Evolutionary conservation across 345 rosid genomes (phyloP).

Genomic region (Syzygium jambos): DNA sequence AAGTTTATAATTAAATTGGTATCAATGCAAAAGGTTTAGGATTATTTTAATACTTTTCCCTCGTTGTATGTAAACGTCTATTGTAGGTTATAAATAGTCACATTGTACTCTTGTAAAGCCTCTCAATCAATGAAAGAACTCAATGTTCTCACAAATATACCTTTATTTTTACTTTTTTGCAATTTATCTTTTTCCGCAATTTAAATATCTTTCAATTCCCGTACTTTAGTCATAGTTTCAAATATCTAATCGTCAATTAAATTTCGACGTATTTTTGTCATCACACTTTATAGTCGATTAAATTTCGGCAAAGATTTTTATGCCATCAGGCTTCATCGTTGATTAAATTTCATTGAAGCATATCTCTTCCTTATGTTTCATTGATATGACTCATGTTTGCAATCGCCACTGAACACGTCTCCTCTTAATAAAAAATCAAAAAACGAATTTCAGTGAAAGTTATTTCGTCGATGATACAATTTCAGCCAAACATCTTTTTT

Average conservation of each 20-base stretch:
- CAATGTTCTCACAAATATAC: not conserved
- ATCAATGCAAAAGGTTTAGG: no score
- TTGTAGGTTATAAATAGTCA: not conserved
- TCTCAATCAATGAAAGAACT: not conserved
- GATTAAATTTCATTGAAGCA: not conserved
- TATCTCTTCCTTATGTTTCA: not conserved
- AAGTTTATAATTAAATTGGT: no score
- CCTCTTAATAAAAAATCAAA: not conserved
- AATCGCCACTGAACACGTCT: not conserved
- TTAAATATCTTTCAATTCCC: not conserved
- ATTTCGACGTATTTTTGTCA: not conserved
- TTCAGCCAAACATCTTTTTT: not conserved
- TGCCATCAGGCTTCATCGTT: not conserved
- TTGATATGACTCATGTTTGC: not conserved
- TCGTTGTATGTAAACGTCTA: no score
- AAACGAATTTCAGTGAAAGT: no score
- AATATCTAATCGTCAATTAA: not conserved
- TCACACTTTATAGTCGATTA: not conserved
- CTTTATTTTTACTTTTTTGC: not conserved
- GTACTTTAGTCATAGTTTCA: not conserved
- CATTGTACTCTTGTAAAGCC: not conserved
- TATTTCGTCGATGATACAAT: not conserved
- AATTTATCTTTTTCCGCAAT: not conserved
- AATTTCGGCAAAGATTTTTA: not conserved
- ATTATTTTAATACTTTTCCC: no score